Conservation (phyloP, 1,139 yeast genomes). For the Kluyveromyces sp. region DNA sequence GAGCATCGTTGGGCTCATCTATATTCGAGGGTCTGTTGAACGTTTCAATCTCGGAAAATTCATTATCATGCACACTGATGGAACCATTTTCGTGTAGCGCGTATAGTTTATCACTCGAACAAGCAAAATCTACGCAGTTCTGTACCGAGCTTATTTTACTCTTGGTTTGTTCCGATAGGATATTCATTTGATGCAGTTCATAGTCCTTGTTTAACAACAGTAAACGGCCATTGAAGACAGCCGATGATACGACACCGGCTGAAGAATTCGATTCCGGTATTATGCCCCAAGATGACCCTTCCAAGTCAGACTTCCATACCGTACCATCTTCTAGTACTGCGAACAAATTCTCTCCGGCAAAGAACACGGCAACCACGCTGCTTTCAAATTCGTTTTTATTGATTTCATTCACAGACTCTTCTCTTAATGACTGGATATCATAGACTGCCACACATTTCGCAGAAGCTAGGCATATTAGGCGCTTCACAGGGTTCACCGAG, state of each 20-base stretch:
- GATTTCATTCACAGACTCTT: conserved; percentile 10
- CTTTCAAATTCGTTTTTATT: conserved; percentile 8
- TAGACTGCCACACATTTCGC: conserved; percentile 28
- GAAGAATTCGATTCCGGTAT: not conserved
- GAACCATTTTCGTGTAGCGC: conserved; percentile 3
- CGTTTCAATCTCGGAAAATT: not conserved
- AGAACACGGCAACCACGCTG: conserved; percentile 7
- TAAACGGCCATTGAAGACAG: not conserved
- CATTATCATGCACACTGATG: not conserved
- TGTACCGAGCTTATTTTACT: not conserved
- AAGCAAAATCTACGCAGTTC: not conserved
- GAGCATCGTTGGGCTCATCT: conserved; percentile 18
- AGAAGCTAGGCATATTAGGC: conserved; percentile 31
- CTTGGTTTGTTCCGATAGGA: not conserved
- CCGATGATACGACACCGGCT: not conserved
- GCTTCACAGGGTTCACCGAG: conserved; percentile 18
- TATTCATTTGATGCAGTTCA: not conserved
- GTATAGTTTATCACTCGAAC: not conserved
- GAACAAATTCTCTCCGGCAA: conserved; percentile 6
- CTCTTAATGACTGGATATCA: conserved; percentile 25
- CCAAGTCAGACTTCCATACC: conserved; percentile 2
- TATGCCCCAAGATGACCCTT: not conserved
- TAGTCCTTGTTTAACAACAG: not conserved
- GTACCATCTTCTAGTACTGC: conserved; percentile 2
- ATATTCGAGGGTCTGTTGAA: not conserved